Base-by-base conservation (phyloP, 495 filamentous ascomycete species). In the Penicillium ucsense region DNA sequence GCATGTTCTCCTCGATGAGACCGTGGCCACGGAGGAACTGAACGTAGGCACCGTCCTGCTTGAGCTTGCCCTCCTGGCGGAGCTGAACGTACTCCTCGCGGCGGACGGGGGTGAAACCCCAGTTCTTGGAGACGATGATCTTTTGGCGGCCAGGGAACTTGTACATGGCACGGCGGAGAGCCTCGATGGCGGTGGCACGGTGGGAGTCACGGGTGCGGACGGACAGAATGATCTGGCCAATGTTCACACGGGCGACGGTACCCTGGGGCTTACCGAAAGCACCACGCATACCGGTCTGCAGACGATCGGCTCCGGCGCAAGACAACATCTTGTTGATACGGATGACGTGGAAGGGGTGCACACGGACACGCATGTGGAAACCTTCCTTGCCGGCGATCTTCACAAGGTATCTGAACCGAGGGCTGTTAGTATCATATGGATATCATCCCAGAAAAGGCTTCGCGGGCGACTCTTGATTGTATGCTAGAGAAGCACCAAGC, bases 271-370 rank as follows among this genome's bases (percentile, higher is more conserved):
- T 98, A 69, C 92, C 92, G 81, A 87, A 98, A 55, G 92, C 92
- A 82, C 92, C 92, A 84, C 92, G 92, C 92, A 98, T 98, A 75
- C 92, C 92, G 53, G 92, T 97, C 73, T 98, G 92, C 65, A 98
- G 82, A 81, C 92, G 84, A 96, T 98, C 92, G 82, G 92, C 92
- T 75, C 92, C 92, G 62, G 92, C 92, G 71, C 92, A 97, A 55
- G 91, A 96, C 85, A 98, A 87, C 92, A 98, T 97, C 82, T 98
- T 98, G 87, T 98, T 98, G 88, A 98, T 98, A 73, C 92, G 92
- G 78, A 96, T 81, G 74, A 97, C 91, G 78, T 98, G 92, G 89
- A 86, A 95, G 52, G 92, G 92, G 81, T 97, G 92, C 62, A 88
- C 91, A 69, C 92, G 91, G 70, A 98, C 85, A 61, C 92, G 90